Evolutionary conservation across 345 rosid genomes (phyloP).

Genomic region (Dovyalis caffra): DNA sequence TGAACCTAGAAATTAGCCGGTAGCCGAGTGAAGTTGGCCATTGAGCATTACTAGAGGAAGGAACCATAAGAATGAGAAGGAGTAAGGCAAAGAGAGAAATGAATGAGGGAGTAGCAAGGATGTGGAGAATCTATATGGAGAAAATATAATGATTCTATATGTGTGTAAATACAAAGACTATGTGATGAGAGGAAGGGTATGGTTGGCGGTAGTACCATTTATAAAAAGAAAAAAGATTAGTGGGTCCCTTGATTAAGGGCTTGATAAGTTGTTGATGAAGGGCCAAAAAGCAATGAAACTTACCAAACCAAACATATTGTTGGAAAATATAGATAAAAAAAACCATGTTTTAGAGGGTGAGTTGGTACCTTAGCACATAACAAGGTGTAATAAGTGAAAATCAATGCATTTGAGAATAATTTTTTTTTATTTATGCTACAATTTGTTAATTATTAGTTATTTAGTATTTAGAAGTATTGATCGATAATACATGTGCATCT

Average conservation of each 20-base stretch:
- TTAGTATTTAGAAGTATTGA: too few relatives aligned
- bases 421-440: too few relatives aligned
- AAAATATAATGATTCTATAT: conserved; percentile 30
- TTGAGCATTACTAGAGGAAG: conserved; percentile 45
- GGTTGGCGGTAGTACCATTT: conserved; percentile 10
- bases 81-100: conserved; percentile 39
- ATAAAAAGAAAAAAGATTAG: conserved; percentile 26
- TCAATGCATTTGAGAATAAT: background rate
- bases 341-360: background rate
- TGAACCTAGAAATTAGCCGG: conserved; percentile 83
- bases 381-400: background rate
- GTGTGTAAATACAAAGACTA: conserved; percentile 45
- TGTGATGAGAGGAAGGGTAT: conserved; percentile 14
- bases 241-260: conserved; percentile 33
- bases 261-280: background rate
- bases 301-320: background rate
- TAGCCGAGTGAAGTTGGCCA: conserved; percentile 93
- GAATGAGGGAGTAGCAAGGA: background rate
- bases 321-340: background rate
- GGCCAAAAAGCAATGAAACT: too few relatives aligned
- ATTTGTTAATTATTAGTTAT: too few relatives aligned
- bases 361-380: background rate
- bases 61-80: conserved; percentile 32
- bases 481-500: too few relatives aligned
- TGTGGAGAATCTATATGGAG: conserved; percentile 5